phyloP scores from a whole-genome alignment of 371 early-diverging fungal species.

The Mitosporidium daphniae region DNA sequence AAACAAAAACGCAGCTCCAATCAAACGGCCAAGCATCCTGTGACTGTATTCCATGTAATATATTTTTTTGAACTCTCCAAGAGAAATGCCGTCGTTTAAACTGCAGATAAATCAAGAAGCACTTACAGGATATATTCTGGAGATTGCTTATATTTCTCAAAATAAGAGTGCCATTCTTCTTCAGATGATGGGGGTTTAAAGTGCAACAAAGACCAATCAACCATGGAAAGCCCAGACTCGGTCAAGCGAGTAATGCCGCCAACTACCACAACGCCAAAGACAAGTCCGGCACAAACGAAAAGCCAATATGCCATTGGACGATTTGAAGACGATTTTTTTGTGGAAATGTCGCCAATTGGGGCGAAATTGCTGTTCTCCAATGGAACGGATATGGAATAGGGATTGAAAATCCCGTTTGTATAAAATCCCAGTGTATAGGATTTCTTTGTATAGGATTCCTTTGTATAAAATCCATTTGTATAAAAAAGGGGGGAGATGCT shows the following conservation, averaged over 20 bases:
- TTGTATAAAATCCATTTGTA: no score
- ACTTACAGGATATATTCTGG: constrained; percentile 45
- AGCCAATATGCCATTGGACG: no score
- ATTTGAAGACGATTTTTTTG: no score
- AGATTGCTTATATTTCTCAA: constrained; percentile 73
- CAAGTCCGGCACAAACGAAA: constrained; percentile 35
- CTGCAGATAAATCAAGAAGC: no score
- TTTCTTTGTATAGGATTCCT: no score
- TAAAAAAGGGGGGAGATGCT: no score
- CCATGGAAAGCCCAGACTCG: constrained; percentile 68
- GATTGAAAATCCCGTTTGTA: no score
- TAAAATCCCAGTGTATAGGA: no score
- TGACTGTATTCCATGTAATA: constrained; percentile 87
- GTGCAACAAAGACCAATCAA: constrained; percentile 67
- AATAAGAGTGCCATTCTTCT: constrained; percentile 52
- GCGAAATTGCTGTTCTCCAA: no score
- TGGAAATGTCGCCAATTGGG: no score
- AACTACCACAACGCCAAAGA: constrained; percentile 60
- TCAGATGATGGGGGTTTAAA: constrained; percentile 50
- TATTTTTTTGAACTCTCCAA: constrained; percentile 65
- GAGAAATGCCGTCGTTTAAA: constrained; percentile 41
- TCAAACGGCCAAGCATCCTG: constrained; percentile 54
- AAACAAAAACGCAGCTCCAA: constrained; percentile 44
- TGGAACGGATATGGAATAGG: no score
- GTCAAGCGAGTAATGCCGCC: constrained; percentile 80